Evolutionary conservation across 1,139 yeast genomes (phyloP).

Genomic region (Protomyces inouyei): DNA sequence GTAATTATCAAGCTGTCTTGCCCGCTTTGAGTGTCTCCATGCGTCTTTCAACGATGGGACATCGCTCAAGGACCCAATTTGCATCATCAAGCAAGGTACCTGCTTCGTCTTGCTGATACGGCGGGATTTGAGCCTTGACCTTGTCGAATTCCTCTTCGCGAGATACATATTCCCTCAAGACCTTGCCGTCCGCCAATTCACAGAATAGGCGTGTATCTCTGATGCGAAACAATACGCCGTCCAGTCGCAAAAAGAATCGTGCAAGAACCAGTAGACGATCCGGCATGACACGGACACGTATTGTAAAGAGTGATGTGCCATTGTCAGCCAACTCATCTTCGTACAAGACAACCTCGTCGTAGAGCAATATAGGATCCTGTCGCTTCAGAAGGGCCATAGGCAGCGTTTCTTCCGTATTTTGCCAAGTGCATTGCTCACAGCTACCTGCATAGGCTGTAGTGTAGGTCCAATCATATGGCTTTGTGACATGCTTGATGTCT

Average conservation of each 20-base stretch:
- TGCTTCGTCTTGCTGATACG: slow-evolving; percentile 54
- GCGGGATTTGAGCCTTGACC: slow-evolving; percentile 48
- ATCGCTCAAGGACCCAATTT: slow-evolving; percentile 68
- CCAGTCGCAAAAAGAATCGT: slow-evolving; percentile 80
- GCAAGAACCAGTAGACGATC: slow-evolving; percentile 66
- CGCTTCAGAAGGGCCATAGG: slow-evolving; percentile 66
- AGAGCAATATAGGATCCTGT: slow-evolving; percentile 83
- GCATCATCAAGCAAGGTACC: slow-evolving; percentile 72
- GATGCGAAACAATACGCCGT: slow-evolving; percentile 75
- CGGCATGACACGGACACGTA: slow-evolving; percentile 86
- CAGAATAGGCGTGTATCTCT: slow-evolving; percentile 79
- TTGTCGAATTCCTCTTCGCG: slow-evolving; percentile 64
- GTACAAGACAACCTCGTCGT: slow-evolving; percentile 78
- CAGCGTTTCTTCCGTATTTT: slow-evolving; percentile 41
- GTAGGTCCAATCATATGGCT: slow-evolving; percentile 96
- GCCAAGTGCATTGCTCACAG: slow-evolving; percentile 31
- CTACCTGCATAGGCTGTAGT: slow-evolving; percentile 74
- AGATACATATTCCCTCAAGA: slow-evolving; percentile 71
- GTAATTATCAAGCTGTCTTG: too few species aligned
- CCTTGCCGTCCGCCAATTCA: slow-evolving; percentile 61
- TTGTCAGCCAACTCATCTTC: slow-evolving; percentile 97
- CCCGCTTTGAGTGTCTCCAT: slow-evolving; percentile 2
- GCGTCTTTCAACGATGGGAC: slow-evolving; percentile 43
- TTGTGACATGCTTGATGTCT: slow-evolving; percentile 52
- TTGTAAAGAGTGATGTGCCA: slow-evolving; percentile 73